A percentile compares a stretch with the other conserved stretches of the same genome.
Evolutionary conservation across 1,284 basidiomycete genomes (phyloP).

Genomic region (Marasmius tenuissimus): DNA sequence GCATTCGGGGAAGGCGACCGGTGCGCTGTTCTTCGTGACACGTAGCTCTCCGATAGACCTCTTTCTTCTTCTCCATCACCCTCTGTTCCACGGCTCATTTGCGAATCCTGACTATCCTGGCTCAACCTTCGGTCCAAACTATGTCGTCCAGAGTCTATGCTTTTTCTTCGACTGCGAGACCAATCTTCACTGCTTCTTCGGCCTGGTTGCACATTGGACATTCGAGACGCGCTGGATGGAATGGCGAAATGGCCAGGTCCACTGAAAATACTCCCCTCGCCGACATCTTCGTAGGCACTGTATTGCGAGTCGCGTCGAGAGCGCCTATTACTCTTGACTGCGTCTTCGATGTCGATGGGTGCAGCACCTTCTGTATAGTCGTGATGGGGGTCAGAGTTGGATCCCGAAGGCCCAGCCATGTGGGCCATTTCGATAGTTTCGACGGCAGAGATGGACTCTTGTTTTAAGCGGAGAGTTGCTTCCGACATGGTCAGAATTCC

Average conservation of each 20-base stretch:
- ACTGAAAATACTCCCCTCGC: conserved; percentile 69
- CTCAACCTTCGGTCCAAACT: conserved; percentile 43
- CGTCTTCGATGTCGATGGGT: conserved; percentile 66
- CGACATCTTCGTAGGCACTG: conserved; percentile 55
- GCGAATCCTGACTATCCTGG: conserved; percentile 45
- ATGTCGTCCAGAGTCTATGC: conserved; percentile 43
- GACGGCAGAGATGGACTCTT: background rate
- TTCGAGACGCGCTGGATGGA: conserved; percentile 75
- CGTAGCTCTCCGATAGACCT: conserved; percentile 26
- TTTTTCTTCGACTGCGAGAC: conserved; percentile 50
- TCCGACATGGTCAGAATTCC: background rate
- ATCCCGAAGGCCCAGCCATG: conserved; percentile 31
- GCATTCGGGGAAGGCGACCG: conserved; percentile 38
- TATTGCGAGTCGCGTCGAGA: conserved; percentile 68
- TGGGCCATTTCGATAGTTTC: conserved; percentile 40
- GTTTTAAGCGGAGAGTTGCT: background rate
- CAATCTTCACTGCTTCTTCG: conserved; percentile 57
- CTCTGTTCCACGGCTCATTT: conserved; percentile 27
- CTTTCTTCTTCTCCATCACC: conserved; percentile 22
- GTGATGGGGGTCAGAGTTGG: conserved; percentile 23
- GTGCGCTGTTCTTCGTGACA: conserved; percentile 24
- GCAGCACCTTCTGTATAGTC: conserved; percentile 86
- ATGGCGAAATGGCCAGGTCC: conserved; percentile 71
- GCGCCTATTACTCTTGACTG: conserved; percentile 45
- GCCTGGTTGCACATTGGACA: conserved; percentile 61